These are phyloP conservation scores for Schizosaccharomyces versatilis DNA, from an alignment of 1,139 yeast species.

Conservation along the genomic window DNA sequence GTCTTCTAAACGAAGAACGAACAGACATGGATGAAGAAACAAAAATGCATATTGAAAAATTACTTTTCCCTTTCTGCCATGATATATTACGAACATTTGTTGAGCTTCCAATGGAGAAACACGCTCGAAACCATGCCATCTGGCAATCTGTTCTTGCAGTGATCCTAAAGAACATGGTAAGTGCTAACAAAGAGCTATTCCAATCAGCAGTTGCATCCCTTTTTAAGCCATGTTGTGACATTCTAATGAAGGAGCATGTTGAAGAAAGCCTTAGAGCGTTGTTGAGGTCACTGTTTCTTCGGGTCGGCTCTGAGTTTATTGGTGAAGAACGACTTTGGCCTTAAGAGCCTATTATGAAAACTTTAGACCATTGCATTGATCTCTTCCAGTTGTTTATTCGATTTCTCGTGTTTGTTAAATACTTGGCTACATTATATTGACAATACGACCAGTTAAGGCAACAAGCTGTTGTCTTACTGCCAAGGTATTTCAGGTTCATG, in stretches of 20 bases:
- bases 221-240: not conserved
- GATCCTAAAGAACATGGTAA: not conserved
- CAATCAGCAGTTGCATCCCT: not conserved
- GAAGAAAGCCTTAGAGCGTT: not conserved
- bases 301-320: not conserved
- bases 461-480: too few relatives aligned
- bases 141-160: not conserved
- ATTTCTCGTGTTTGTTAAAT: too few relatives aligned
- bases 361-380: too few relatives aligned
- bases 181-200: not conserved
- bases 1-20: slow-evolving; percentile 37
- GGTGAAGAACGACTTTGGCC: too few relatives aligned
- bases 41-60: not conserved
- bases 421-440: too few relatives aligned
- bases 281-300: not conserved
- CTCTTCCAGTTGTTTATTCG: too few relatives aligned
- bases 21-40: not conserved
- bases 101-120: not conserved
- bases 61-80: slow-evolving; percentile 7
- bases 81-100: not conserved
- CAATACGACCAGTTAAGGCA: too few relatives aligned
- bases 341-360: too few relatives aligned
- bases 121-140: not conserved
- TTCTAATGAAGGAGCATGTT: not conserved
- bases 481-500: too few relatives aligned